Percentiles rank a stretch among this genome's conserved stretches.
These are phyloP conservation scores for Vitis rotundifolia DNA, from an alignment of 164 flowering plant species.

Conservation along the genomic window DNA sequence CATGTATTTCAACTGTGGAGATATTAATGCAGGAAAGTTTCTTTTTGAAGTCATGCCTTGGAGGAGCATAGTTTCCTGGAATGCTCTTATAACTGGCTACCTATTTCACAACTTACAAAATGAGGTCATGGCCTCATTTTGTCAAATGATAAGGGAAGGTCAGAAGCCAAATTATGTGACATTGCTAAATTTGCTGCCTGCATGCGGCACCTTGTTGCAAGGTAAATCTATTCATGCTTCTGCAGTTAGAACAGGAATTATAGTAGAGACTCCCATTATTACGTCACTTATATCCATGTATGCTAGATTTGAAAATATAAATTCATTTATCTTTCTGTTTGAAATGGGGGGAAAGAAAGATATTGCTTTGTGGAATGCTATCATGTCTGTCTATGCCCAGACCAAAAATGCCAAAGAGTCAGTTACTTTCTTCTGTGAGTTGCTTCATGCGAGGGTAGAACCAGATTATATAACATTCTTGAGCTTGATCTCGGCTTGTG, in stretches of 20 bases:
- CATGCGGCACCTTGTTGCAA: constrained; percentile 35
- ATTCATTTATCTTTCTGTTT: constrained; percentile 35
- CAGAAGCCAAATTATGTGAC: constrained; percentile 55
- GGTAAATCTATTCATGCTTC: constrained; percentile 55
- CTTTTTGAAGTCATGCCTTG: constrained; percentile 46
- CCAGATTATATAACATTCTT: constrained; percentile 51
- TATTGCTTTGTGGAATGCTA: constrained; percentile 57
- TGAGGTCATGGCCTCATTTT: constrained; percentile 35
- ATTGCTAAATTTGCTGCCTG: constrained; percentile 47
- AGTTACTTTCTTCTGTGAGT: constrained; percentile 32
- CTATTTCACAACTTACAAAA: constrained; percentile 27
- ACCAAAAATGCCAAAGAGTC: constrained; percentile 27
- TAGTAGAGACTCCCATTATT: constrained; percentile 37
- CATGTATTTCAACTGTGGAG: constrained; percentile 56
- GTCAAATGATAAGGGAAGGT: constrained; percentile 36
- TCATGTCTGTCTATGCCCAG: constrained; percentile 40
- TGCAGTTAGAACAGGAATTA: constrained; percentile 34
- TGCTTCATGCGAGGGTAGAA: constrained; percentile 28
- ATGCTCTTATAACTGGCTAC: constrained; percentile 58
- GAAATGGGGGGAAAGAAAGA: constrained; percentile 38
- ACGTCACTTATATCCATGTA: constrained; percentile 62
- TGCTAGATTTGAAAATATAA: constrained; percentile 35
- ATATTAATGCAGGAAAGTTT: constrained; percentile 33
- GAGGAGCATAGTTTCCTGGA: constrained; percentile 57
- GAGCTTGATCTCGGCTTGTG: constrained; percentile 44